A percentile compares a stretch with the other conserved stretches of the same genome.
phyloP scores from a whole-genome alignment of 225 moss, liverwort and hornwort genomes.

The Climacium dendroides region DNA sequence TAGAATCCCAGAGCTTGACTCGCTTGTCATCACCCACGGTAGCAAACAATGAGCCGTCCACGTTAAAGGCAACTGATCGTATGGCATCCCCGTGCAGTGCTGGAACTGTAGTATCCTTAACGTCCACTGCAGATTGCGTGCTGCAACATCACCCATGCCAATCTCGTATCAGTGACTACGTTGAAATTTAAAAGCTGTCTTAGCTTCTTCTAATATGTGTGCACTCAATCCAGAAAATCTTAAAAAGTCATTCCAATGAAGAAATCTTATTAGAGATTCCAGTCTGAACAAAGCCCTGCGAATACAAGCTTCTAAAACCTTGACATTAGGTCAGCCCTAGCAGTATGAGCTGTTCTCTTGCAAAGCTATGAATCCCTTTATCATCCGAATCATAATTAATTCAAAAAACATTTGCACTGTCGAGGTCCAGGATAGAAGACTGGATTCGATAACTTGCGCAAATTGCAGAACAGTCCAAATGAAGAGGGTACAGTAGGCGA shows the following conservation, averaged over 20 bases:
- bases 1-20: conserved; percentile 86
- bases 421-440: neutral
- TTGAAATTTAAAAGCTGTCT: neutral
- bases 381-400: neutral
- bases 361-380: neutral
- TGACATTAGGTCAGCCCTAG: neutral
- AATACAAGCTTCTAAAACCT: neutral
- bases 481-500: neutral
- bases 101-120: conserved; percentile 41
- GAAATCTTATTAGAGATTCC: neutral
- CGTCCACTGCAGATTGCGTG: conserved; percentile 29
- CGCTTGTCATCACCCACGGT: conserved; percentile 55
- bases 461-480: neutral
- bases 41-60: conserved; percentile 61
- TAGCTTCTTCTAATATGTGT: neutral
- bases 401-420: neutral
- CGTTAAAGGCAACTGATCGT: conserved; percentile 61
- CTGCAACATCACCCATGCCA: conserved; percentile 18
- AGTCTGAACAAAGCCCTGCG: neutral
- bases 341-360: neutral
- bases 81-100: conserved; percentile 73
- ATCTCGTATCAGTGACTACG: neutral
- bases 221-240: neutral
- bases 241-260: neutral
- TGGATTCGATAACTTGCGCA: neutral